A percentile compares a stretch with the other conserved stretches of the same genome.
These are phyloP conservation scores for Solanum sitiens DNA, from an alignment of 257 asterid genomes.

Conservation along the genomic window DNA sequence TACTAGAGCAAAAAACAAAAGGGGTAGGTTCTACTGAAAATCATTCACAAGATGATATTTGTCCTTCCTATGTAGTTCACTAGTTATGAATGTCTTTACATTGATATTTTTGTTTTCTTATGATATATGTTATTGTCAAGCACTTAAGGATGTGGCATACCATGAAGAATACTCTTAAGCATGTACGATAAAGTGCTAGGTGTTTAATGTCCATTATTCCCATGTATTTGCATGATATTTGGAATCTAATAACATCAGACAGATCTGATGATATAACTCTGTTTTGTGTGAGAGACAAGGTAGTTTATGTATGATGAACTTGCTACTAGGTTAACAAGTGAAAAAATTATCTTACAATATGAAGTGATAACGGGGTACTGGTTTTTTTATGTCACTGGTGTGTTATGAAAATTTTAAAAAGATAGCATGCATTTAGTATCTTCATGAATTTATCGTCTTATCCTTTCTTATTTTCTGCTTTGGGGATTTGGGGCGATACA, in stretches of 20 bases:
- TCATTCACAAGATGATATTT: background rate
- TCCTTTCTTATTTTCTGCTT: background rate
- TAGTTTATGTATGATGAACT: background rate
- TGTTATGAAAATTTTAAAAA: background rate
- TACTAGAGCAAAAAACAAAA: slow-evolving; percentile 69
- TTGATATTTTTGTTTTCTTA: background rate
- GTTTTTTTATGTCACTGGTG: background rate
- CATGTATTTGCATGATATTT: background rate
- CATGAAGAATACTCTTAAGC: background rate
- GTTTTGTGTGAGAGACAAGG: background rate
- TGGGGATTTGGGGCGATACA: background rate
- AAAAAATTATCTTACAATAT: background rate
- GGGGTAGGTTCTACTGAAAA: slow-evolving; percentile 30
- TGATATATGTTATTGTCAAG: background rate
- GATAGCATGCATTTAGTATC: background rate
- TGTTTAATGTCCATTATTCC: background rate
- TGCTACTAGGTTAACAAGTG: background rate
- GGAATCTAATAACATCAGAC: background rate
- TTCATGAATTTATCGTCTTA: background rate
- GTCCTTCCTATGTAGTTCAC: background rate
- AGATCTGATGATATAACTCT: background rate
- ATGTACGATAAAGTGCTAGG: background rate
- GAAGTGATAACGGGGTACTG: background rate
- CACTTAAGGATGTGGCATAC: background rate
- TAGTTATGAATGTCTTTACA: background rate